Evolutionary conservation across 2,329 filamentous ascomycete species (phyloP).

Genomic region (Didymella keratinophila): DNA sequence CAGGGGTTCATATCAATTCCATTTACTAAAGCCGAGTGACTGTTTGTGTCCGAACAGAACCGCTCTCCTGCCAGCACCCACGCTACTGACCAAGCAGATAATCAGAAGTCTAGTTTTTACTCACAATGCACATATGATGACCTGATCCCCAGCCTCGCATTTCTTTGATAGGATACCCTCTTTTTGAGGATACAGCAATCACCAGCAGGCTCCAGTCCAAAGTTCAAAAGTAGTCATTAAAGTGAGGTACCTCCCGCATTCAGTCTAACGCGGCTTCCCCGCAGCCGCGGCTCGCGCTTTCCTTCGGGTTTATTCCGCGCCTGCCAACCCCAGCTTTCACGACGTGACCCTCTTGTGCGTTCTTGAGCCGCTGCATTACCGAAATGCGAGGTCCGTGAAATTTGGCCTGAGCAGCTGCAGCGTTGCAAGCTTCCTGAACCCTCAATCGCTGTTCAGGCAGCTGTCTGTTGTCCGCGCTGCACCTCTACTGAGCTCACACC

Average conservation of each 20-base stretch:
- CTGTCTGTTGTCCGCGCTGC: not conserved
- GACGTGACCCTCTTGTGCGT: constrained; percentile 15
- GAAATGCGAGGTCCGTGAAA: constrained; percentile 19
- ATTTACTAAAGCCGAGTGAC: not conserved
- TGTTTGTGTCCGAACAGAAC: not conserved
- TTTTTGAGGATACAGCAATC: too few relatives aligned
- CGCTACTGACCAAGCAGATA: not conserved
- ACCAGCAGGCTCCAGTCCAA: too few relatives aligned
- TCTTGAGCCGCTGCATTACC: constrained; percentile 24
- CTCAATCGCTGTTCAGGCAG: not conserved
- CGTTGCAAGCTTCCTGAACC: not conserved
- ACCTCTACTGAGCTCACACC: not conserved
- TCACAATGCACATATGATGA: not conserved
- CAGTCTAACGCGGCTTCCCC: constrained; percentile 15
- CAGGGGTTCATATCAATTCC: too few relatives aligned
- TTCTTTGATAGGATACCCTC: too few relatives aligned
- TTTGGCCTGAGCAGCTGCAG: constrained; percentile 10
- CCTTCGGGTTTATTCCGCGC: constrained; percentile 17
- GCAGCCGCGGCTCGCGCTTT: constrained; percentile 22
- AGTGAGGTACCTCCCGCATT: constrained; percentile 10
- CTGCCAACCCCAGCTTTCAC: constrained; percentile 21
- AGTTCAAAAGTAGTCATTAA: not conserved
- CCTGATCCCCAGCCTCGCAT: too few relatives aligned
- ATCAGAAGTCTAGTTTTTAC: not conserved
- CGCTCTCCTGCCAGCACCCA: not conserved